phyloP scores from a whole-genome alignment of 208 protist species.

The Leishmania major region DNA sequence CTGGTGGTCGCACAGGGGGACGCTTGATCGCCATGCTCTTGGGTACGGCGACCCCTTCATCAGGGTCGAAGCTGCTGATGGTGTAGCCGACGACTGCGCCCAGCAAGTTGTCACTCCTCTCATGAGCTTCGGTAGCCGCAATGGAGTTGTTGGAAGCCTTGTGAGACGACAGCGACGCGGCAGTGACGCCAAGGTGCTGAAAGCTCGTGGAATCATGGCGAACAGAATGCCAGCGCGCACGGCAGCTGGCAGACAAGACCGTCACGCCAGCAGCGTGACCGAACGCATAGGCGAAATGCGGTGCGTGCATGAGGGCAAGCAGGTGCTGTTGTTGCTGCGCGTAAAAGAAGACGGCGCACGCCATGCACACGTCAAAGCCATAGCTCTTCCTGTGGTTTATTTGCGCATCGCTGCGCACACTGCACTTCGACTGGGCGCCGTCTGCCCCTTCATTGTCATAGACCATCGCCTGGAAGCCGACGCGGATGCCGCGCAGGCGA shows the following conservation, averaged over 20 bases:
- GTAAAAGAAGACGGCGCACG: conserved; percentile 69
- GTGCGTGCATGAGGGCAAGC: conserved; percentile 17
- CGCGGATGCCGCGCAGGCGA: conserved; percentile 33
- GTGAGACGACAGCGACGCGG: not conserved
- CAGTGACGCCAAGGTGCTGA: not conserved
- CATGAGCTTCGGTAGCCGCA: not conserved
- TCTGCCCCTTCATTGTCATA: conserved; percentile 42
- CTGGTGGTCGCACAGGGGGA: conserved; percentile 18
- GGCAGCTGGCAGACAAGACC: conserved; percentile 27
- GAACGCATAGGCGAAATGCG: conserved; percentile 34
- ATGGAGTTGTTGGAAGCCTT: not conserved
- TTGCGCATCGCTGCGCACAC: conserved; percentile 51
- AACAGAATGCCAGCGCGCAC: conserved; percentile 1
- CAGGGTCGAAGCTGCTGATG: conserved; percentile 9
- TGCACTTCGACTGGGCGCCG: not conserved
- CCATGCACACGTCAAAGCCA: conserved; percentile 73
- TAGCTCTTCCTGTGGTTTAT: conserved; percentile 33
- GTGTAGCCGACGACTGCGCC: not conserved
- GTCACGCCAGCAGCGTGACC: conserved; percentile 37
- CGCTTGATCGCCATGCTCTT: not conserved
- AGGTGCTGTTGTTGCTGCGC: conserved; percentile 27
- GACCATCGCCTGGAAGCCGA: conserved; percentile 62
- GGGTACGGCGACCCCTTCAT: not conserved
- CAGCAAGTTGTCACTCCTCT: not conserved
- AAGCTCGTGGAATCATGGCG: not conserved